These are phyloP conservation scores for Thraustochytrium sp. DNA, from an alignment of 352 stramenopile species.

Conservation along the genomic window DNA sequence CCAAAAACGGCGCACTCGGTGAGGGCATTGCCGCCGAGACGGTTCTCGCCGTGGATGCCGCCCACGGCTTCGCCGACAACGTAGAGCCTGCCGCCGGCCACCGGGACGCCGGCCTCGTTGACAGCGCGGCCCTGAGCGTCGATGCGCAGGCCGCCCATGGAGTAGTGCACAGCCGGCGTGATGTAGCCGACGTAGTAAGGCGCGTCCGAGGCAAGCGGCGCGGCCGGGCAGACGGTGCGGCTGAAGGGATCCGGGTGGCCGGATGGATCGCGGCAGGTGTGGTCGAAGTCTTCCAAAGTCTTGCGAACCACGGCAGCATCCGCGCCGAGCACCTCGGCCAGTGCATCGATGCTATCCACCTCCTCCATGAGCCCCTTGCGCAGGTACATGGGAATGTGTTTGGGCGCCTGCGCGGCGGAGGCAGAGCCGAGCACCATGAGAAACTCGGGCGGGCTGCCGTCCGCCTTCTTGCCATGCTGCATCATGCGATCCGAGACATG, in stretches of 20 bases:
- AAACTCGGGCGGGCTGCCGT: slow-evolving; percentile 52
- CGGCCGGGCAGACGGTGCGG: slow-evolving; percentile 4
- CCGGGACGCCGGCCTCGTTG: slow-evolving; percentile 41
- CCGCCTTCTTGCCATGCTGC: slow-evolving; percentile 50
- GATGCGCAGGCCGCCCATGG: slow-evolving; percentile 60
- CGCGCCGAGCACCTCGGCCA: neutral
- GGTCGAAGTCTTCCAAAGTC: slow-evolving; percentile 8
- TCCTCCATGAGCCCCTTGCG: slow-evolving; percentile 59
- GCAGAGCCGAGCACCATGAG: slow-evolving; percentile 62
- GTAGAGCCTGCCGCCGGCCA: slow-evolving; percentile 57
- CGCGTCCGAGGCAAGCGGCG: slow-evolving; percentile 51
- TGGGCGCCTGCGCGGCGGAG: slow-evolving; percentile 57
- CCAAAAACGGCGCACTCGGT: slow-evolving; percentile 75
- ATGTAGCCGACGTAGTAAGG: slow-evolving; percentile 61
- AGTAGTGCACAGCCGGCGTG: slow-evolving; percentile 40
- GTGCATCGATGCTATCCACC: neutral
- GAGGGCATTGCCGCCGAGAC: slow-evolving; percentile 67
- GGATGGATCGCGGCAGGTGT: neutral
- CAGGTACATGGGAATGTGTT: slow-evolving; percentile 66
- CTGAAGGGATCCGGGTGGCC: slow-evolving; percentile 5
- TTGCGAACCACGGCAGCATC: neutral
- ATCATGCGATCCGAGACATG: slow-evolving; percentile 64
- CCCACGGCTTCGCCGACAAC: slow-evolving; percentile 66
- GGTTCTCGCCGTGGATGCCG: slow-evolving; percentile 67
- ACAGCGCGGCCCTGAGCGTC: slow-evolving; percentile 65